phyloP scores from a whole-genome alignment of 176 grass and related monocot genomes.

The Zizania latifolia region DNA sequence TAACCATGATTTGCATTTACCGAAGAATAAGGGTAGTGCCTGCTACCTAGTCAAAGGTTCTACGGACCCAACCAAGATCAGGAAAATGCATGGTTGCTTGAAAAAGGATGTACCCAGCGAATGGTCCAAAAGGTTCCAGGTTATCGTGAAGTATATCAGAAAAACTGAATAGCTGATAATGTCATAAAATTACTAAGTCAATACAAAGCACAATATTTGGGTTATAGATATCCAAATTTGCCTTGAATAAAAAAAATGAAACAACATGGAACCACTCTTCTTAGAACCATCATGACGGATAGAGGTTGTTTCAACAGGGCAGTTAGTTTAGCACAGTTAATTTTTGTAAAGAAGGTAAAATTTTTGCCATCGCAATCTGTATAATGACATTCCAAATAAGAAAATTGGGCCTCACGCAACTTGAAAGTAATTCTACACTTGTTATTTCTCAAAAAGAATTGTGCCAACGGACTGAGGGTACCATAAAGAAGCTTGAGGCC shows the following conservation, averaged over 20 bases:
- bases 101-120: not conserved
- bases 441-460: constrained; percentile 16
- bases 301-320: not conserved
- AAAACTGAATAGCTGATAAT: not conserved
- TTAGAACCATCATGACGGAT: not conserved
- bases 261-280: not conserved
- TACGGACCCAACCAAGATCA: not conserved
- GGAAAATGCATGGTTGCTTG: not conserved
- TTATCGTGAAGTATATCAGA: not conserved
- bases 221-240: constrained; percentile 11
- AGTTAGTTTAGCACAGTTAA: not conserved
- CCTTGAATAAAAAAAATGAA: not conserved
- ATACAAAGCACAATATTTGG: not conserved
- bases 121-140: not conserved
- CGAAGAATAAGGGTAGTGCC: not conserved
- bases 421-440: not conserved
- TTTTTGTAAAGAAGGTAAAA: not conserved
- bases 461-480: not conserved
- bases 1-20: constrained; percentile 5
- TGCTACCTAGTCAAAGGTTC: not conserved
- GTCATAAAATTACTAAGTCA: not conserved
- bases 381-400: constrained; percentile 15
- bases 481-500: too few relatives aligned
- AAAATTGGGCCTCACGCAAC: constrained; percentile 4
- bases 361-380: not conserved